Percentiles rank a stretch among this genome's conserved stretches.
Conservation (phyloP, 2,329 filamentous ascomycete species). For the Thelonectria olida region DNA sequence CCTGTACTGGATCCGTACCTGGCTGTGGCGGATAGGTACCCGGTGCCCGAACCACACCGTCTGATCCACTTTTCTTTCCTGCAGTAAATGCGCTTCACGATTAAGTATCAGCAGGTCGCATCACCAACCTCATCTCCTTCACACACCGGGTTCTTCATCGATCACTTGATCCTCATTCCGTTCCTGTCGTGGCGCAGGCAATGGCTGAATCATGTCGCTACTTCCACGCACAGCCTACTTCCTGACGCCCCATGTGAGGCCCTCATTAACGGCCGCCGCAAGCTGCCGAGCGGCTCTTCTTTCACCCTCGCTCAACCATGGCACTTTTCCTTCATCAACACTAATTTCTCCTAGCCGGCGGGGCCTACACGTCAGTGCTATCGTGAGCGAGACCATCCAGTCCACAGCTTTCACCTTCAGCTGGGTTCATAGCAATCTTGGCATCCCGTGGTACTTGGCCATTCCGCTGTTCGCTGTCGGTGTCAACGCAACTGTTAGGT, state of each 20-base stretch:
- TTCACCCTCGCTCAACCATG: slow-evolving; percentile 1
- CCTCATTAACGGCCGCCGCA: slow-evolving; percentile 10
- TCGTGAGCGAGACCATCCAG: slow-evolving; percentile 47
- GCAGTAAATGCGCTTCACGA: neutral
- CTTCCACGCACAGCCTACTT: slow-evolving; percentile 20
- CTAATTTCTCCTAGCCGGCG: slow-evolving; percentile 31
- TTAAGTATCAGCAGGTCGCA: slow-evolving; percentile 7
- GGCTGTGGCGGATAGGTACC: neutral
- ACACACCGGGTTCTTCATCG: slow-evolving; percentile 9
- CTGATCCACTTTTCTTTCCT: slow-evolving; percentile 4
- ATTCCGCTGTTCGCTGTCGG: slow-evolving; percentile 62
- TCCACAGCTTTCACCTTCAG: slow-evolving; percentile 54
- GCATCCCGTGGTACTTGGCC: slow-evolving; percentile 62
- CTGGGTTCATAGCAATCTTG: slow-evolving; percentile 52
- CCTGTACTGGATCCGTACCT: too few relatives aligned
- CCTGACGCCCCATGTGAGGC: slow-evolving; percentile 23
- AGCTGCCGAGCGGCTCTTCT: slow-evolving; percentile 11
- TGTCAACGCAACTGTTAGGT: slow-evolving; percentile 55
- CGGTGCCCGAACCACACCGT: neutral
- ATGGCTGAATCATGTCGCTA: slow-evolving; percentile 32
- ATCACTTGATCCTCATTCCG: slow-evolving; percentile 11
- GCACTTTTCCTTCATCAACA: slow-evolving; percentile 1
- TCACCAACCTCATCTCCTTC: slow-evolving; percentile 25
- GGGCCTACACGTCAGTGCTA: slow-evolving; percentile 46
- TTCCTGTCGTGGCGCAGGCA: slow-evolving; percentile 1